Conservation (phyloP, 208 protist species). For the Leishmania braziliensis region DNA sequence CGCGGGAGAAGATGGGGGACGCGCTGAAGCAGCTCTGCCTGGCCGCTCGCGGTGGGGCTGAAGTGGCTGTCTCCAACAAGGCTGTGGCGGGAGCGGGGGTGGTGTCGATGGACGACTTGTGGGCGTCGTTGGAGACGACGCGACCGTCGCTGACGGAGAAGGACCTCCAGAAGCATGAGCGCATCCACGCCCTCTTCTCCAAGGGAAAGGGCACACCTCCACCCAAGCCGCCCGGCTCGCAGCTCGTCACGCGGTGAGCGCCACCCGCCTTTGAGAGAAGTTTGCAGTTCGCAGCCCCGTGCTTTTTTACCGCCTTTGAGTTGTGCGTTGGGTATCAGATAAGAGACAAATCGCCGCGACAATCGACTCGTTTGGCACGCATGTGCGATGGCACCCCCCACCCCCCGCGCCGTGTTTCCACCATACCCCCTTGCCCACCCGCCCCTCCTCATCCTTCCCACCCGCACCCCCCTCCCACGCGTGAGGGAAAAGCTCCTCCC, state of each 20-base stretch:
- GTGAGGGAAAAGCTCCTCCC: slow-evolving; percentile 29
- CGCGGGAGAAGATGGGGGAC: slow-evolving; percentile 73
- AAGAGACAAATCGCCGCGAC: too few species aligned
- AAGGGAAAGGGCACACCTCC: slow-evolving; percentile 38
- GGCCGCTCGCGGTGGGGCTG: background rate
- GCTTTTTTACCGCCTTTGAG: too few species aligned
- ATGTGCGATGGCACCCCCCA: too few species aligned
- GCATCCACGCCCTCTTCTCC: slow-evolving; percentile 75
- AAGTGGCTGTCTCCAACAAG: background rate
- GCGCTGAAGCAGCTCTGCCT: slow-evolving; percentile 34
- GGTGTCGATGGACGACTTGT: slow-evolving; percentile 63
- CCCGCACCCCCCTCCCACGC: background rate
- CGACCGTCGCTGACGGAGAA: slow-evolving; percentile 62
- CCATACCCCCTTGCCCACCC: background rate
- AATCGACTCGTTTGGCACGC: too few species aligned
- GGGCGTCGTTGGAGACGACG: slow-evolving; percentile 45
- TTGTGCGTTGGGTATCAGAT: background rate
- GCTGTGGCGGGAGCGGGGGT: slow-evolving; percentile 17
- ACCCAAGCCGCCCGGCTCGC: slow-evolving; percentile 44
- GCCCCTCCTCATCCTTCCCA: background rate
- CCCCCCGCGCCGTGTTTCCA: background rate
- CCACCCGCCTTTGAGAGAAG: background rate
- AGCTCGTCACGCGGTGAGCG: slow-evolving; percentile 45
- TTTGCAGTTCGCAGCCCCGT: too few species aligned
- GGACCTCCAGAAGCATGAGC: slow-evolving; percentile 67